Base-by-base conservation (phyloP, 208 protist species). In the Phytomonas francai region DNA sequence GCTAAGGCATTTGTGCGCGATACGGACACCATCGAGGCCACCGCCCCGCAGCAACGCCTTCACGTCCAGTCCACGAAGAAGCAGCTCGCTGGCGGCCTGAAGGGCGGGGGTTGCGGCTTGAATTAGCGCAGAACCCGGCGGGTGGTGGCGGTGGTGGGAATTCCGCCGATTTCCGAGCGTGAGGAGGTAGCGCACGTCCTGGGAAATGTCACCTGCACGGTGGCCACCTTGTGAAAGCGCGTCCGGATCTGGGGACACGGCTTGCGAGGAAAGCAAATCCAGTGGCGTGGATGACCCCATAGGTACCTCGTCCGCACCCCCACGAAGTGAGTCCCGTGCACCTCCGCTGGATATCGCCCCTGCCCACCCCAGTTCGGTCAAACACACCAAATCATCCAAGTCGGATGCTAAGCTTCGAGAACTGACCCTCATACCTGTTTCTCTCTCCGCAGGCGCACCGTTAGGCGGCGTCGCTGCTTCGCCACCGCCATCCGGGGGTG, bases 31-130 rank as follows among this genome's bases (percentile, higher is more conserved):
- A 16, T 66, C 49, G 14, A 93, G 36, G 19, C 74, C 60, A 0
- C 77, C 76, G 57, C 73, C 76, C 0, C 51, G n/a, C 27, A 93
- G 39, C 36, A 93, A 39, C 27, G 84, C 84, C 73, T 89, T 89
- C 56, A 87, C 66, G 63, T 93, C 88, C 7, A 79, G 65, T 7
- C 88, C 88, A 2, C 74, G 61, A 29, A 88, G 71, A 19, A 93
- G 65, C 51, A 88, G 65, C 51, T 84, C 74, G 3, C 76, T 65
- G 19, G 71, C 72, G 27, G 65, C 3, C 16, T 71, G 68, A 25
- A 69, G 67, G 0, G 61, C 65, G 11, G 39, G 39, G 19, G 39
- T 14, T 16, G 6, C 8, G 12, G 39, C 11, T 11, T 45, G 39
- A 45, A 45, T 14, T 14, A 45, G 19, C 12, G 39, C 39, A 14